Evolutionary conservation across 1,284 basidiomycete species (phyloP).

Genomic region (Sporisorium exsertum): DNA sequence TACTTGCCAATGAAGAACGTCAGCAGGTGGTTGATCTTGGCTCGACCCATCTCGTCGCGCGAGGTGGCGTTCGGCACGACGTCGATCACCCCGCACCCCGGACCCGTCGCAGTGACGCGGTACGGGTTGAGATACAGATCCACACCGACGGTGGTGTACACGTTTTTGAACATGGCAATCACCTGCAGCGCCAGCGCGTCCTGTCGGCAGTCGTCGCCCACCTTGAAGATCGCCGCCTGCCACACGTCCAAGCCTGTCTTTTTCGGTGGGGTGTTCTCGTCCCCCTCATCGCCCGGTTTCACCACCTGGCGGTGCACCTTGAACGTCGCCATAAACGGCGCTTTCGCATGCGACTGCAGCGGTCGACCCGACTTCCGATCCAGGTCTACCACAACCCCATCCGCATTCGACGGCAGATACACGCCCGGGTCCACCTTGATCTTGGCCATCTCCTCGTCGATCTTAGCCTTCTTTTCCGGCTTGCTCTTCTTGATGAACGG

Average conservation of each 20-base stretch:
- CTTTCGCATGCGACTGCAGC: constrained; percentile 97
- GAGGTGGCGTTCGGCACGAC: constrained; percentile 98
- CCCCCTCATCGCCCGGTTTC: constrained; percentile 67
- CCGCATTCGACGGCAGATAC: constrained; percentile 96
- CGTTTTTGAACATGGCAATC: constrained; percentile 99
- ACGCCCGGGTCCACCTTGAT: constrained; percentile 92
- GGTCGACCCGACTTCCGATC: constrained; percentile 96
- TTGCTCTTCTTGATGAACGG: constrained; percentile 96
- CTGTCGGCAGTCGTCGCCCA: constrained; percentile 98
- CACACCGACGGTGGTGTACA: constrained; percentile 87
- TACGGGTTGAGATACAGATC: constrained; percentile 95
- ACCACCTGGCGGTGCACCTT: constrained; percentile 77
- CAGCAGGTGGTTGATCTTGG: constrained; percentile 94
- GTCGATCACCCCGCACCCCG: constrained; percentile 98
- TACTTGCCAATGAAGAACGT: constrained; percentile 96
- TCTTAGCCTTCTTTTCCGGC: constrained; percentile 99
- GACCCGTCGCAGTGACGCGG: constrained; percentile 94
- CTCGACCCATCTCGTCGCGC: constrained; percentile 98
- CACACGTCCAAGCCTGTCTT: constrained; percentile 76
- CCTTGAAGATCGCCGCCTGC: constrained; percentile 99
- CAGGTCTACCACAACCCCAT: constrained; percentile 93
- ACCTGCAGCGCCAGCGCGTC: constrained; percentile 95
- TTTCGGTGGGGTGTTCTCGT: constrained; percentile 42
- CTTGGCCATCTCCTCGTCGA: constrained; percentile 99
- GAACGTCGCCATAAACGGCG: constrained; percentile 99